Base-by-base conservation (phyloP, 306 rosid species). In the Gastrolobium villosum region DNA sequence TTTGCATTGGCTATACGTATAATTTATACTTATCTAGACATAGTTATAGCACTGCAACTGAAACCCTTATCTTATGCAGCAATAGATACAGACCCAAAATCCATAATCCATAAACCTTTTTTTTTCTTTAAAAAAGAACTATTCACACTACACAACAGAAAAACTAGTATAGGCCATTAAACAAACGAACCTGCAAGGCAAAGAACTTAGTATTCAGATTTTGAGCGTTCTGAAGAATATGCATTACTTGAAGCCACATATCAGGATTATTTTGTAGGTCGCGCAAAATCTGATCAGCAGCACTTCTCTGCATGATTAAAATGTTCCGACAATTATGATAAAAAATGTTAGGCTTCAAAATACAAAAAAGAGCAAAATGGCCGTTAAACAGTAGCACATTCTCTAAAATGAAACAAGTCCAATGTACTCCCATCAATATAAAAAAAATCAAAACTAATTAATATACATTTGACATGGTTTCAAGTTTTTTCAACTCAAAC, bases 201-300 rank as follows among this genome's bases (percentile, higher is more conserved):
- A 93, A 96, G 89, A 96, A 96, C 89, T 96, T 96, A 52, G 99
- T 96, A 80, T 96, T 96, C 32, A 96, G 78, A 84, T 83, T 93
- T 55, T 85, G 87, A 60, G 99, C 80, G 74, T 87, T 93, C 57
- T 89, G 98, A 75, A 96, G 80, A 79, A 96, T 87, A 86, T 90
- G 99, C 94, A 96, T 96, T 63, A 96, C 99, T 89, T 96, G 99
- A 30, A 96, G 93, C 99, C 99, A 96, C 96, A 91, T 96, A 32
- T 96, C 97, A 0, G 93, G 91, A 87, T 96, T 96, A 31, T 88
- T 91, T 86, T 96, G 99, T 83, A 96, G 83, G 75, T 96, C 98
- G 20, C 98, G 91, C 85, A 96, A 74, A 75, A 93, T 89, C 60
- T 88, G 94, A 83, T 96, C 99, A 7, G 99, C 99, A 32, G 99